A percentile compares a stretch with the other conserved stretches of the same genome.
phyloP scores from a whole-genome alignment of 345 rosid genomes.

The Nephelium lappaceum region DNA sequence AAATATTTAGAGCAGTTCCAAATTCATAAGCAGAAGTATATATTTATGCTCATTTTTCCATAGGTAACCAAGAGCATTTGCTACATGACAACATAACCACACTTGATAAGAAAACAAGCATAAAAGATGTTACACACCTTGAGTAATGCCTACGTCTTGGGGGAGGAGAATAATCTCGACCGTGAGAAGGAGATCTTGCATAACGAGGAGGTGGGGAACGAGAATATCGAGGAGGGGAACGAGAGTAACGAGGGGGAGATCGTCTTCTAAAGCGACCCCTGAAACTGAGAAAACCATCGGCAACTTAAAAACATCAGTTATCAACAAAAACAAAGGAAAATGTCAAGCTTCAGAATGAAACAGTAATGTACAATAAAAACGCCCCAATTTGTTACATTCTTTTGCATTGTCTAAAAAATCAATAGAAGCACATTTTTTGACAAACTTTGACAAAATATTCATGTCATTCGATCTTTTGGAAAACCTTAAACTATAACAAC shows the following conservation, averaged over 20 bases:
- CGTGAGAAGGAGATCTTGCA: constrained; percentile 67
- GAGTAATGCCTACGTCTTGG: constrained; percentile 58
- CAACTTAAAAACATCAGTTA: neutral
- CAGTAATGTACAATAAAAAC: neutral
- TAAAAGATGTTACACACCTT: constrained; percentile 38
- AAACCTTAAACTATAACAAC: neutral
- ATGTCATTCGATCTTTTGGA: neutral
- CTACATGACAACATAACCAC: neutral
- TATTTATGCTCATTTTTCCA: neutral
- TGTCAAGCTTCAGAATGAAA: neutral
- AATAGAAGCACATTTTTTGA: neutral
- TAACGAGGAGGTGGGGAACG: constrained; percentile 81
- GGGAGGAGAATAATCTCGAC: constrained; percentile 70
- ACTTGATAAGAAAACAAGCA: neutral
- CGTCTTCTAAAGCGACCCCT: constrained; percentile 62
- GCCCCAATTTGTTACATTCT: neutral
- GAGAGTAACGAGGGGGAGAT: constrained; percentile 68
- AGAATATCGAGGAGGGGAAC: constrained; percentile 52
- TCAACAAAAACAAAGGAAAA: neutral
- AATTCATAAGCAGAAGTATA: neutral
- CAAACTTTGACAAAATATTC: neutral
- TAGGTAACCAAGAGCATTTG: neutral
- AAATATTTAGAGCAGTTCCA: neutral
- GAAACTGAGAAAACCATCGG: constrained; percentile 10
- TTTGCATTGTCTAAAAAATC: neutral